Base-by-base conservation (phyloP, 1,284 basidiomycete genomes). In the Stygiomarasmius scandens region DNA sequence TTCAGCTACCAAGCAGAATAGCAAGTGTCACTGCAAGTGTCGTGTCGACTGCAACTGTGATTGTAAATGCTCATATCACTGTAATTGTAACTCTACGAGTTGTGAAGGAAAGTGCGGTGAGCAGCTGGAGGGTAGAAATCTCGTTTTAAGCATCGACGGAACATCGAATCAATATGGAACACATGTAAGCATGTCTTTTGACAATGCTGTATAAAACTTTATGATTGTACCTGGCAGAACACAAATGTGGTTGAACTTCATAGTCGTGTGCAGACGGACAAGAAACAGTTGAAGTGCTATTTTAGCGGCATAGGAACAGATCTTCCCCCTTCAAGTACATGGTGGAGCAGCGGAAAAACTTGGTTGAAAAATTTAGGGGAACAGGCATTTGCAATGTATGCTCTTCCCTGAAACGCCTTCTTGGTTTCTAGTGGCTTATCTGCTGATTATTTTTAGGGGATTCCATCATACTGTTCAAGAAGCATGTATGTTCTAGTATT, bases 401-500 rank as follows among this genome's bases (percentile, higher is more conserved):
- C n/a, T n/a, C n/a, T n/a, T n/a, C n/a, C n/a, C n/a, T n/a, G n/a
- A n/a, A n/a, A n/a, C n/a, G n/a, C n/a, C n/a, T n/a, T n/a, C n/a
- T n/a, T n/a, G n/a, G n/a, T n/a, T n/a, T n/a, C n/a, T n/a, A n/a
- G n/a, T n/a, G n/a, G n/a, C n/a, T n/a, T n/a, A n/a, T n/a, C n/a
- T n/a, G n/a, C n/a, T n/a, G n/a, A n/a, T n/a, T n/a, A n/a, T n/a
- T n/a, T n/a, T n/a, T n/a, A n/a, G n/a, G n/a, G n/a, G n/a, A n/a
- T n/a, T n/a, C n/a, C n/a, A n/a, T n/a, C n/a, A n/a, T n/a, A n/a
- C 70, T 41, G 60, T 75, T 19, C 32, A 66, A 3, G 63, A 63
- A 29, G 77, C 71, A 0, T 79, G 80, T 62, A 64, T 9, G 68
- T 2, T 80, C 79, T 77, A 56, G 80, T 8, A 66, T 74, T 2